Evolutionary conservation across 441 rosid species (phyloP), one percentile per base, ranked within the genome.

Genomic region (Euphorbia schlechtendalii): DNA sequence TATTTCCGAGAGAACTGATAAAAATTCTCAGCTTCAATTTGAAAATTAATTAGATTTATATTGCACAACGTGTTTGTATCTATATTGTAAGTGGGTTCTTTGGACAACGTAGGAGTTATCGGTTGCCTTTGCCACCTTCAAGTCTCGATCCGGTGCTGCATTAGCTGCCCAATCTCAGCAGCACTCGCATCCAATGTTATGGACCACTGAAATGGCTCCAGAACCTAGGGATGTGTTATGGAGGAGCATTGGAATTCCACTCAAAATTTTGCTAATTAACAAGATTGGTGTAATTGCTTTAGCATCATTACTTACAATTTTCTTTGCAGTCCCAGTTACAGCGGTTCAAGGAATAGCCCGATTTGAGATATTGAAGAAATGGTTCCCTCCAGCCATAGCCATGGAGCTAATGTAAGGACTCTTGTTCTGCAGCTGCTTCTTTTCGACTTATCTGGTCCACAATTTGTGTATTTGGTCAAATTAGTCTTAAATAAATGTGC

Each of bases 291-390:
- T 83, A 61, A 60, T 90, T 58, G 78, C 86, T 75, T 89, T 80
- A 63, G 91, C 96, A 34, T 75, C 91, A 41, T 77, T 90, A 68
- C 90, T 87, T 41, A 87, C 95, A 18, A 61, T 88, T 67, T 93
- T 93, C 85, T 88, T 93, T 71, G 86, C 95, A 61, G 81, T 85
- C 74, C 96, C 92, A 3, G 97, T 88, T 63, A 82, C 97, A 57
- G 95, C 96, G 60, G 97, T 93, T 71, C 99, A 90, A 74, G 97
- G 99, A 77, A 88, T 93, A 18, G 97, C 93, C 59, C 87, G 80
- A 67, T 82, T 80, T 64, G 97, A 93, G 82, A 93, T 87, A 69
- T 79, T 93, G 14, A 87, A 82, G 80, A 84, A 82, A 77, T 84
- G 96, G 95, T 88, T 93, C 72, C 96, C 95, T 66, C 96, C 92